Evolutionary conservation across 352 stramenopile genomes (phyloP).

Genomic region (Globisporangium carolinianum): DNA sequence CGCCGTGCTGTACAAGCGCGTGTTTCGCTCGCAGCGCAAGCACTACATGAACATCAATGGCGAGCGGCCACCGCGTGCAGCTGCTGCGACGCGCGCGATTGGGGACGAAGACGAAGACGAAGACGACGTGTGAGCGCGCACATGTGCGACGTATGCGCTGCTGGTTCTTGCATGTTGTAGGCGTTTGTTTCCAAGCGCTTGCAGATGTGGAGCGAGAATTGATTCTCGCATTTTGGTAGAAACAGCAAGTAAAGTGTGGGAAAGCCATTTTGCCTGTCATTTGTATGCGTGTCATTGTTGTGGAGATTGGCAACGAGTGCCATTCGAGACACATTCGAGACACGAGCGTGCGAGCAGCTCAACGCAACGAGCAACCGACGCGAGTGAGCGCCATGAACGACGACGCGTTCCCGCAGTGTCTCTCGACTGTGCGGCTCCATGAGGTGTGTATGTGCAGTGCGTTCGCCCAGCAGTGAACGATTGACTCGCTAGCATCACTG

Average conservation of each 20-base stretch:
- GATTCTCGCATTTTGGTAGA: neutral
- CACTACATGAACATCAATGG: constrained; percentile 74
- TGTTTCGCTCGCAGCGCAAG: constrained; percentile 51
- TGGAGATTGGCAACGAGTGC: too few relatives aligned
- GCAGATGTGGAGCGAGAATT: neutral
- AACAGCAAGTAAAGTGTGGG: neutral
- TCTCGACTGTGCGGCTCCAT: constrained; percentile 53
- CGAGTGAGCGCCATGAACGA: constrained; percentile 22
- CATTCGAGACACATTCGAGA: too few relatives aligned
- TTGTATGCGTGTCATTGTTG: neutral
- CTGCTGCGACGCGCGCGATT: neutral
- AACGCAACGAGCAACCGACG: neutral
- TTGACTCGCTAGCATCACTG: neutral
- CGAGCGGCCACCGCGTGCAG: constrained; percentile 7
- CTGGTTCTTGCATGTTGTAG: neutral
- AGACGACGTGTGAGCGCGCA: neutral
- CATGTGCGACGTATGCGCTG: constrained; percentile 3
- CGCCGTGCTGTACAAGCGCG: constrained; percentile 59
- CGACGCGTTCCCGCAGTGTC: constrained; percentile 45
- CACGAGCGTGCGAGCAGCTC: constrained; percentile 4
- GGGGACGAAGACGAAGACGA: constrained; percentile 3
- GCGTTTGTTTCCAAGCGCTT: neutral
- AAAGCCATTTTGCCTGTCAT: neutral
- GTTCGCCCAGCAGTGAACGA: too few relatives aligned
- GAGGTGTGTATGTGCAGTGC: constrained; percentile 25